Conservation (phyloP, 495 filamentous ascomycete species). For the Aspergillus coremiiformis region DNA sequence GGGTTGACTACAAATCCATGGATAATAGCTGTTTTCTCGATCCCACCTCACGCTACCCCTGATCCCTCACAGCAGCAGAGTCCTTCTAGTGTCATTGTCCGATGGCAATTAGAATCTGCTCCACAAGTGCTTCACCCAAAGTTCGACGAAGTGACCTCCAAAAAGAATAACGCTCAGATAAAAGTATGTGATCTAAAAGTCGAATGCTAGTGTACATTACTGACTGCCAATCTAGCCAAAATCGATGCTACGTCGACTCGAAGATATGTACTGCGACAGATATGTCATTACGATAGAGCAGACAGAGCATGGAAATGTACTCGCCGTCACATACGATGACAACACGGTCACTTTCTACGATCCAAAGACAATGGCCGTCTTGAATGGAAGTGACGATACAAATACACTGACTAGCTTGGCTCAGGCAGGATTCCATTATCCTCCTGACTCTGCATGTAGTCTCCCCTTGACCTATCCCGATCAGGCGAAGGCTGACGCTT, state of each 20-base stretch:
- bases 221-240: slow-evolving; percentile 38
- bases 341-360: slow-evolving; percentile 73
- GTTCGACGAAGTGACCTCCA: slow-evolving; percentile 65
- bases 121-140: slow-evolving; percentile 57
- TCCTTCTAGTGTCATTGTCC: slow-evolving; percentile 59
- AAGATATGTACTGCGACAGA: slow-evolving; percentile 57
- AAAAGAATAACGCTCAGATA: slow-evolving; percentile 46
- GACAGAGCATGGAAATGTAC: slow-evolving; percentile 56
- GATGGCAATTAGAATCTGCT: slow-evolving; percentile 65
- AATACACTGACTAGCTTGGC: slow-evolving; percentile 58
- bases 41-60: slow-evolving; percentile 40
- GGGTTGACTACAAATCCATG: slow-evolving; percentile 49
- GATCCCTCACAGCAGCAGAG: slow-evolving; percentile 51
- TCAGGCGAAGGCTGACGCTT: neutral
- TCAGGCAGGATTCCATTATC: slow-evolving; percentile 68
- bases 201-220: slow-evolving; percentile 9
- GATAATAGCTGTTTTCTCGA: slow-evolving; percentile 65
- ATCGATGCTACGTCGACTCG: slow-evolving; percentile 55
- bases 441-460: slow-evolving; percentile 25
- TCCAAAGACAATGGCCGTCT: slow-evolving; percentile 56
- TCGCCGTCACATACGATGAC: slow-evolving; percentile 66
- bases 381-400: slow-evolving; percentile 54
- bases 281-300: slow-evolving; percentile 60
- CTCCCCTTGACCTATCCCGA: slow-evolving; percentile 1
- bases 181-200: slow-evolving; percentile 23